These are phyloP conservation scores for Rhizopogon salebrosus DNA, from an alignment of 768 basidiomycete genomes.

Conservation along the genomic window DNA sequence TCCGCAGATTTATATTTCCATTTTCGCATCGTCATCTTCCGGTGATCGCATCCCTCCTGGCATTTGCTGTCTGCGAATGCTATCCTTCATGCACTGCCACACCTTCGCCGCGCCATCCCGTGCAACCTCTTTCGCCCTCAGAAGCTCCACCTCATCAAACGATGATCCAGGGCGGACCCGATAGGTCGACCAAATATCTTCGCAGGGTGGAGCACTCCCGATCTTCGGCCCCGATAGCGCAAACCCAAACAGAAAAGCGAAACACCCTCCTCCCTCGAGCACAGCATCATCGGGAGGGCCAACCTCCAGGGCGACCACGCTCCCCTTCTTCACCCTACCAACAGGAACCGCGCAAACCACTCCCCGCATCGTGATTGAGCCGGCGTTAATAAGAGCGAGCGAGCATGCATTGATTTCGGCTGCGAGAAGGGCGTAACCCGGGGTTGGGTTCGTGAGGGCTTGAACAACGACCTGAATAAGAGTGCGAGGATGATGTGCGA, in stretches of 20 bases:
- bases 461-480: conserved; percentile 78
- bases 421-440: conserved; percentile 42
- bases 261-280: conserved; percentile 50
- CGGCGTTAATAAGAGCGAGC: conserved; percentile 62
- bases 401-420: conserved; percentile 68
- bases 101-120: conserved; percentile 39
- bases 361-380: conserved; percentile 69
- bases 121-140: conserved; percentile 45
- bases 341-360: conserved; percentile 68
- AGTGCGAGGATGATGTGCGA: conserved; percentile 64
- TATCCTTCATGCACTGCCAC: conserved; percentile 44
- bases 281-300: conserved; percentile 44
- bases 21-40: conserved; percentile 32
- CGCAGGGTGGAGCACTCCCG: conserved; percentile 17
- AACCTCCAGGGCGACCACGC: conserved; percentile 33
- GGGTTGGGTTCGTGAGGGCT: conserved; percentile 31
- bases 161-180: conserved; percentile 11
- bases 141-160: conserved; percentile 38
- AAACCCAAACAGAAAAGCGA: conserved; percentile 57
- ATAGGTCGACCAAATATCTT: conserved; percentile 22
- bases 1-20: conserved; percentile 30
- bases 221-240: background rate
- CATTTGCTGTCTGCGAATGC: conserved; percentile 5
- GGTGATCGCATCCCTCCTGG: conserved; percentile 18
- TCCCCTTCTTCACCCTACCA: conserved; percentile 26